These are phyloP conservation scores for Phanerochaete sordida DNA, from an alignment of 768 basidiomycete genomes.

Conservation along the genomic window DNA sequence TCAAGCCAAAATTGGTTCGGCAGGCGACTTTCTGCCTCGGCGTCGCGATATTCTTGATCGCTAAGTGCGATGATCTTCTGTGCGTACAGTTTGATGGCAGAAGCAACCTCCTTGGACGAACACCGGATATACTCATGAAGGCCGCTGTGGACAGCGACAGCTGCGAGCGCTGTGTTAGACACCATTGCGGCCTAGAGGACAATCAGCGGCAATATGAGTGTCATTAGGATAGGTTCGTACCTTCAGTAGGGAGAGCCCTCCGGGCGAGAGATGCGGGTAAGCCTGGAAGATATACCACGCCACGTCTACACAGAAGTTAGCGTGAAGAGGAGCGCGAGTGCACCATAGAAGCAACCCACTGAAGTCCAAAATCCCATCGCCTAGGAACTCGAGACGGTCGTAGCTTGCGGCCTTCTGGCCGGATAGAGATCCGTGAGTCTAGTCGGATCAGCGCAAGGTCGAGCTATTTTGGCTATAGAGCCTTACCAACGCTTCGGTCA, in stretches of 20 bases:
- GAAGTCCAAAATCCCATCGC: constrained; percentile 84
- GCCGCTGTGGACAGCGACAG: constrained; percentile 68
- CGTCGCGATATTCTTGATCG: constrained; percentile 42
- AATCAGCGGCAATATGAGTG: neutral
- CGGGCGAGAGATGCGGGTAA: constrained; percentile 63
- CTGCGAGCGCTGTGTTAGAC: constrained; percentile 73
- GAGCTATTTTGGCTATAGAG: neutral
- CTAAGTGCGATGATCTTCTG: constrained; percentile 42
- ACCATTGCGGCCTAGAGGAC: constrained; percentile 87
- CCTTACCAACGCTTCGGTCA: constrained; percentile 71
- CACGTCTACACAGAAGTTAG: constrained; percentile 52
- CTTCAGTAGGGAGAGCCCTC: constrained; percentile 77
- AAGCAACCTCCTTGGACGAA: constrained; percentile 49
- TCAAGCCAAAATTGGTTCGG: constrained; percentile 79
- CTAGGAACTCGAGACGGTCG: constrained; percentile 80
- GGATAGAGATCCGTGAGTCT: neutral
- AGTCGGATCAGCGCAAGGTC: no score
- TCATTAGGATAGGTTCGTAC: constrained; percentile 28
- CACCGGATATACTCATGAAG: constrained; percentile 60
- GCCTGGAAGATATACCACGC: constrained; percentile 66
- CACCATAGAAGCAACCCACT: constrained; percentile 47
- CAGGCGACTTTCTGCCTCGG: constrained; percentile 43
- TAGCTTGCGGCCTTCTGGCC: constrained; percentile 28
- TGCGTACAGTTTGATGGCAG: constrained; percentile 52
- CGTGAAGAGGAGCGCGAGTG: no score